Evolutionary conservation across 2,329 filamentous ascomycete species (phyloP), one percentile per base, ranked within the genome.

Genomic region (Botrytis galanthina): DNA sequence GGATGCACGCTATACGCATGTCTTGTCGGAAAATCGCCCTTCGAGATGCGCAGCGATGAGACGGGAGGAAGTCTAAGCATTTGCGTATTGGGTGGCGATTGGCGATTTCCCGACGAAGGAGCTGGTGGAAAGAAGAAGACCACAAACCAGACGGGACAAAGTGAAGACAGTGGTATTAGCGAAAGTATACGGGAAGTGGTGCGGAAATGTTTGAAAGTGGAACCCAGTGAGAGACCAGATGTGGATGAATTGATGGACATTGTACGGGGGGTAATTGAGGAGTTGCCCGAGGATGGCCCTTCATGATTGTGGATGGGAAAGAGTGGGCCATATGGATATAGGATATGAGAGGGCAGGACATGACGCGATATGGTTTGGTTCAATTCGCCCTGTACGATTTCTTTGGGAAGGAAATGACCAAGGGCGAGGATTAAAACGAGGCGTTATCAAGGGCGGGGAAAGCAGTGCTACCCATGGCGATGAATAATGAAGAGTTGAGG

Each of bases 1-100:
- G 96, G 96, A 70, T 98, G 96, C 85, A 98, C 96, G n/a, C 86
- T 99, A 62, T 99, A 97, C 83, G 96, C 96, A 54, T 98, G 96
- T 80, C 87, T 99, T 16, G 94, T 98, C 42, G 96, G 96, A 77
- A 98, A 99, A 83, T 97, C 93, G 22, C 96, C 96, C 3, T 99
- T 99, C 79, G 96, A 99, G 85, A 93, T 95, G 81, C 91, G 96
- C 75, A 95, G 92, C 77, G 96, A 99, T 82, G 95, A 99, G 85
- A 98, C 96, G 0, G 96, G 96, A 76, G 96, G 96, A 62, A 96
- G 92, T 77, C 85, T 99, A 76, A 97, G 93, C 78, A 92, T 98
- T 78, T 98, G 95, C 81, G 93, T 98, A 29, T 85, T 97, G 26
- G 93, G 94, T 74, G 96, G 95, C 57, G 95, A 98, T 83, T 99